Base-by-base conservation (phyloP, 228 moss, liverwort and hornwort genomes). In the Sphagnum magellanicum region DNA sequence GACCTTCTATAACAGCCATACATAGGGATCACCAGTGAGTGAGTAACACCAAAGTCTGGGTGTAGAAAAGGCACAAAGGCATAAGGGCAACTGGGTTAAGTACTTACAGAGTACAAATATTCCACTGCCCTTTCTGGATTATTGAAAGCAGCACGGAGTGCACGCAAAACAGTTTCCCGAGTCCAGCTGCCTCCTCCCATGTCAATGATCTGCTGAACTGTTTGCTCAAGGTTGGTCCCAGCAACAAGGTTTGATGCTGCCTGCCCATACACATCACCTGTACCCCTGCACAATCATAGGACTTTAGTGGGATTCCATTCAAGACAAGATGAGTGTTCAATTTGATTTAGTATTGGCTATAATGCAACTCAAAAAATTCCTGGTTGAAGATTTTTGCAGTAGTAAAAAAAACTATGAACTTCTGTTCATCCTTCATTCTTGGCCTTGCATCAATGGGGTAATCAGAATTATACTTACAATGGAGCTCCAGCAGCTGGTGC, bases 151-250 rank as follows among this genome's bases (percentile, higher is more conserved):
- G 93, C 93, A 67, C 96, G 88, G 69, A 96, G 76, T 55, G 96
- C 96, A 64, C 92, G 87, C 48, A 89, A 76, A 46, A 96, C 96
- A 50, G 89, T 96, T 5, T 96, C 96, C 66, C 96, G 86, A 77
- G 91, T 91, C 96, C 96, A 96, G 60, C 80, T 92, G 59, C 96
- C 96, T 76, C 92, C 96, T 67, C 96, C 96, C 83, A 96, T 91
- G 66, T 96, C 96, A 61, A 96, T 81, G 17, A 96, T 89, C 50
- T 88, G 83, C 73, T 91, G 96, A 49, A 96, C 78, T 61, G 96
- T 96, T 78, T 77, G 80, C 77, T 96, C 96, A 46, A 96, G 77
- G 68, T 84, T 80, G 53, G 84, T 77, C 52, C 96, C 96, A 6
- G 91, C 92, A 50, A 96, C 96, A 50, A 96, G 88, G 70, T 92